Base-by-base conservation (phyloP, 1,139 yeast species). In the Magnusiomyces suaveolens region DNA sequence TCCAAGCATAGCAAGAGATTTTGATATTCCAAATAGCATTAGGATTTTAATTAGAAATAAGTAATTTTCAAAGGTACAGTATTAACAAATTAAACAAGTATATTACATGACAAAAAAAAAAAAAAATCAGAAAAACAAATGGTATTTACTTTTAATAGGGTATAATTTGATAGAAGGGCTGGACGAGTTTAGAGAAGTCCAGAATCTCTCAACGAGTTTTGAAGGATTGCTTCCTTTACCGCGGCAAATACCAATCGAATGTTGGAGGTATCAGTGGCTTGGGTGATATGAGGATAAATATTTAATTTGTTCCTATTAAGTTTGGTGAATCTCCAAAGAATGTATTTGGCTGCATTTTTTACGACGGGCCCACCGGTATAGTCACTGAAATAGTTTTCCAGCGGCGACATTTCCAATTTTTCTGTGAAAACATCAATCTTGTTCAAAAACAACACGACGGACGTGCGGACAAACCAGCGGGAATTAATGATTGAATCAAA, bases 401-500 rank as follows among this genome's bases (percentile, higher is more conserved):
- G 72, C 2, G 97, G 96, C 20, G 92, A 85, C 60, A 79, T 77
- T 43, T 88, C 87, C 54, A 89, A 72, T 67, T 89, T 89, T 64
- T 87, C 92, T 33, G 94, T 88, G 66, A 89, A 87, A 0, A 89
- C 82, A 71, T 89, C 97, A 62, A 89, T 85, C 69, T 90, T 89
- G 71, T 90, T 89, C 65, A 90, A 76, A 67, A 89, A 89, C 55
- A 90, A 73, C 26, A 89, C 94, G 48, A 89, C 81, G 0, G 96
- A 84, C 2, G 95, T 85, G 61, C 95, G 77, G 39, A 88, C 79
- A 70, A 89, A 89, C 96, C 97, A 89, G 65, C 94, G 80, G 18
- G 95, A 86, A 70, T 89, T 89, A 47, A 88, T 89, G 53, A 89
- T 94, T 0, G 95, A 86, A 64, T 89, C 96, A 66, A 89, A 90